Base-by-base conservation (phyloP, 768 basidiomycete species). In the Mycena leptocephala region DNA sequence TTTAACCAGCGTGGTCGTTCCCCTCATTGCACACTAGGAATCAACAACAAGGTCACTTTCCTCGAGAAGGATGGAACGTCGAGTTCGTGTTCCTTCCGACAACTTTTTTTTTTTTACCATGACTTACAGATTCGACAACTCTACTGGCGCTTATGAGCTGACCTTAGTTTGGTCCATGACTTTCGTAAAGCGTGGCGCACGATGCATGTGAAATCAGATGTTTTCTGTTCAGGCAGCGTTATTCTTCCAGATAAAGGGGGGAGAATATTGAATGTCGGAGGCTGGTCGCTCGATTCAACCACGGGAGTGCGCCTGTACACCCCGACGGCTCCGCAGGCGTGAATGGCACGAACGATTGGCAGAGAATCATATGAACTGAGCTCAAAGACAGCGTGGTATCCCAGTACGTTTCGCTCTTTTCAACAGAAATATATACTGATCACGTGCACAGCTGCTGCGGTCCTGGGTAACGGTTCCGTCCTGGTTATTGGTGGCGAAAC, bases 1-100 rank as follows among this genome's bases (percentile, higher is more conserved):
- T 32, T 24, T 30, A 20, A 28, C 6, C 58, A 94, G 95, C 5
- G 87, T 95, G 33, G 88, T 95, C 63, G 91, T 95, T n/a, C 94
- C 95, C 3, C 86, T 95, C 70, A 90, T 95, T 48, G 92, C 93
- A 95, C 95, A 0, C 86, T 96, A 26, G 94, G 95, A 7, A 88
- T 94, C 83, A 96, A 96, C 86, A 92, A 93, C 87, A 96, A 96
- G 81, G 92, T 96, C 61, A 90, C 92, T 1, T 94, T 96, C 86
- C 86, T 96, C 14, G 95, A 96, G 84, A 96, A 96, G 82, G 84
- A 61, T 2, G 94, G 94, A 14, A 95, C 94, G 24, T 73, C 71
- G 89, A 89, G 89, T 90, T 79, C 28, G 86, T 77, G 33, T 10
- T 46, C 63, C 58, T n/a, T 28, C 32, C 30, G 5, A n/a, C n/a